phyloP scores from a whole-genome alignment of 2,329 filamentous ascomycete genomes.

The Dissoconium aciculare region DNA sequence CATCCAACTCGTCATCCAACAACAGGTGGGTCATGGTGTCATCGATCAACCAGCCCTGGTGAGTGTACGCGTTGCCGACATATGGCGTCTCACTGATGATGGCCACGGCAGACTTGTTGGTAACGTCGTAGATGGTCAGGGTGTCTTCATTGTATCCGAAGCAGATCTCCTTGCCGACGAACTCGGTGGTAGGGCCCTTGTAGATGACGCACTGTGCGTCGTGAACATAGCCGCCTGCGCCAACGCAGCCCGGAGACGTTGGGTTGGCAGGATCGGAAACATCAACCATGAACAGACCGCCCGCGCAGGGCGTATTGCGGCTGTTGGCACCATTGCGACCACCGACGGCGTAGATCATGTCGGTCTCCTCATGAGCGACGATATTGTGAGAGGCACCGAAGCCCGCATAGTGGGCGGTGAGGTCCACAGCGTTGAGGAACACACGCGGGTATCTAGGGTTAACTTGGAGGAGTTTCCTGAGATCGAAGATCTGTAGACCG shows the following conservation, averaged over 20 bases:
- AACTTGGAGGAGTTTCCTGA: constrained; percentile 40
- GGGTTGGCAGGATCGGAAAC: constrained; percentile 37
- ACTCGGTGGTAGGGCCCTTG: constrained; percentile 33
- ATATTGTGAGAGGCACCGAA: constrained; percentile 35
- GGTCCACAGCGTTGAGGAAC: constrained; percentile 26
- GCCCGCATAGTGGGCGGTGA: constrained; percentile 9
- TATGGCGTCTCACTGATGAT: constrained; percentile 38
- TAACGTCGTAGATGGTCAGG: constrained; percentile 33
- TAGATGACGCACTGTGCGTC: constrained; percentile 41
- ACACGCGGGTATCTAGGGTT: constrained; percentile 29
- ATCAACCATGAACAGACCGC: constrained; percentile 42
- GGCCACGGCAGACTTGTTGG: constrained; percentile 26
- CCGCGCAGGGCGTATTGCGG: constrained; percentile 30
- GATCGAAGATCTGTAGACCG: constrained; percentile 49
- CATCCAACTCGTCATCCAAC: constrained; percentile 41
- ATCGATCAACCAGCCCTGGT: constrained; percentile 41
- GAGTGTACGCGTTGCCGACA: constrained; percentile 36
- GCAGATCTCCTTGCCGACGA: constrained; percentile 35
- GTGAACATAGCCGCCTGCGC: constrained; percentile 41
- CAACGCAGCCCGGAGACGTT: constrained; percentile 35
- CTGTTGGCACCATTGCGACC: constrained; percentile 23
- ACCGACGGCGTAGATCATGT: constrained; percentile 32
- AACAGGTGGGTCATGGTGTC: constrained; percentile 31
- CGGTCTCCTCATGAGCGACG: constrained; percentile 36
- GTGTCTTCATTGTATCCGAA: constrained; percentile 39